Conservation (phyloP, 192 early-diverging fungal species). For the Linnemannia schmuckeri region DNA sequence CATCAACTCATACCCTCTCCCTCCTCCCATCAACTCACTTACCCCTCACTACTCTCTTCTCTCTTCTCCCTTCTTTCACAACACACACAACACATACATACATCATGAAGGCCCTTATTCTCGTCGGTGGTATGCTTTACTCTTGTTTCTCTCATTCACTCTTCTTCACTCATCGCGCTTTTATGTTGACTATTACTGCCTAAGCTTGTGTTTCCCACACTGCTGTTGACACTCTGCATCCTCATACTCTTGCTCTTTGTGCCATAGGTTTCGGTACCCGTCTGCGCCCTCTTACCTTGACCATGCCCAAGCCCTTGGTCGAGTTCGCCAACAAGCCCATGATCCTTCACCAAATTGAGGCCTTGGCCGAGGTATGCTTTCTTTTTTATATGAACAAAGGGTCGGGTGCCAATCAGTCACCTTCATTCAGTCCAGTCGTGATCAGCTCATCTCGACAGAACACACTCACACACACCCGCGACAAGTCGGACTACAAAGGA, state of each 20-base stretch:
- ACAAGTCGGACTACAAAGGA: not conserved
- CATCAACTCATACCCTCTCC: not conserved
- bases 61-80: not conserved
- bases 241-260: not conserved
- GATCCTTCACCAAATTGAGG: slow-evolving; percentile 99
- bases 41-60: not conserved
- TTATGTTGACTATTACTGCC: not conserved
- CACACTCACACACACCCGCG: not conserved
- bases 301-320: slow-evolving; percentile 98
- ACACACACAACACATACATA: not conserved
- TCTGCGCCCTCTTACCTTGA: slow-evolving; percentile 95
- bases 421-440: not conserved
- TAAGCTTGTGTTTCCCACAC: not conserved
- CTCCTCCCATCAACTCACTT: not conserved
- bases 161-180: not conserved
- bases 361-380: slow-evolving; percentile 87
- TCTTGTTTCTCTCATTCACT: not conserved
- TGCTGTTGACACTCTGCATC: not conserved
- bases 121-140: slow-evolving; percentile 76
- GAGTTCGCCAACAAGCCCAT: slow-evolving; percentile 99
- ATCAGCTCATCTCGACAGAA: slow-evolving; percentile 1
- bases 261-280: slow-evolving; percentile 94
- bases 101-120: slow-evolving; percentile 87
- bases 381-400: not conserved
- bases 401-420: slow-evolving; percentile 5